Base-by-base conservation (phyloP, 768 basidiomycete genomes). In the Tulasnella sp. region DNA sequence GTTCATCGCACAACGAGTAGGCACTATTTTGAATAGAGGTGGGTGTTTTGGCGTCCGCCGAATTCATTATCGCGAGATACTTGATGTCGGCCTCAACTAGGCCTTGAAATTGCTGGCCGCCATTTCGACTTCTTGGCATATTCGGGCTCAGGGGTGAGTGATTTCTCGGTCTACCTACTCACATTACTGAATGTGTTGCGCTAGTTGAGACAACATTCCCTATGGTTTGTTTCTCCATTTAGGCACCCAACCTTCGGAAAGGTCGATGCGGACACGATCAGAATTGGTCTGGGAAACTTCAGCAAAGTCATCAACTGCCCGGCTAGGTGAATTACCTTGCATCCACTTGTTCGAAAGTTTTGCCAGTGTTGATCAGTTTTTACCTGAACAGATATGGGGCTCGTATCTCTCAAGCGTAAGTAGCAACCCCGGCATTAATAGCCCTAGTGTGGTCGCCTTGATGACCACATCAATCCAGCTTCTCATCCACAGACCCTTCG, bases 401-500 rank as follows among this genome's bases (percentile, higher is more conserved):
- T 20, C 90, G 95, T 28, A 86, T 96, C 80, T 92, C 93, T 9
- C 95, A 95, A 86, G 93, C 93, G 0, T 95, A 24, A 75, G 60
- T 31, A 24, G n/a, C n/a, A n/a, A n/a, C n/a, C n/a, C 54, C 24
- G n/a, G 24, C 54, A 22, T 7, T 5, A 46, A 22, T 1, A 46
- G 14, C 24, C 11, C 37, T 11, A 1, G 16, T 69, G 31, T 16
- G 64, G 64, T 12, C 7, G 22, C 42, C 14, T 0, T 22, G 46
- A 6, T 44, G 37, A 72, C 41, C 31, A 72, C 24, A 14, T 7
- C 12, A 3, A 37, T 44, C 37, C n/a, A 58, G 75, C 14, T 50
- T 96, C 83, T 94, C 93, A 0, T 92, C 93, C 2, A 96, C 95
- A 1, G 92, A 94, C 81, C 90, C 92, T 0, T 93, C 93, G 0